Conservation (phyloP, 164 flowering plant species). For the Chloranthus sessilifolius region DNA sequence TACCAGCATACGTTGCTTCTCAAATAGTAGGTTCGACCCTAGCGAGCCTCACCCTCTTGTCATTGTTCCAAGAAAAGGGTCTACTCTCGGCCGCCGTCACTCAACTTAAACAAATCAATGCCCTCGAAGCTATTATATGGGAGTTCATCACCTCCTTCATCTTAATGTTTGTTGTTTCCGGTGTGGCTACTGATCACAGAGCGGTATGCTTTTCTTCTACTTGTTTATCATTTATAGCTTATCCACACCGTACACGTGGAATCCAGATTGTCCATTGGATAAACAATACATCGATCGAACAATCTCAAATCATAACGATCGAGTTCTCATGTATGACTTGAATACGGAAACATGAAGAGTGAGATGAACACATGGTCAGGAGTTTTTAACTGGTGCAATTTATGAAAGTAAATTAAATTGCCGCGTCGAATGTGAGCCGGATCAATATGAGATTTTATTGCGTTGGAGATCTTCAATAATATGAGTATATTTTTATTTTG, state of each 20-base stretch:
- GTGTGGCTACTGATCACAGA: conserved; percentile 31
- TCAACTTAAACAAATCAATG: conserved; percentile 11
- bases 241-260: not conserved
- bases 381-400: no score
- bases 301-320: not conserved
- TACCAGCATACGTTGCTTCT: conserved; percentile 34
- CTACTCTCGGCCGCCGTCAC: conserved; percentile 12
- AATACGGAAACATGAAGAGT: no score
- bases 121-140: conserved; percentile 25
- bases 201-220: conserved; percentile 20
- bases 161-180: conserved; percentile 27
- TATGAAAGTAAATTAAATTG: no score
- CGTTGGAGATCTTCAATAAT: no score
- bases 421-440: no score
- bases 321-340: no score
- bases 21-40: conserved; percentile 34
- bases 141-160: conserved; percentile 32
- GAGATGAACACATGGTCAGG: no score
- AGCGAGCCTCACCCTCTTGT: conserved; percentile 31
- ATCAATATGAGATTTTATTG: no score
- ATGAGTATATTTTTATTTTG: no score
- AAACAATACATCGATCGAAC: not conserved
- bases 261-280: not conserved
- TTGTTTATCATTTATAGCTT: not conserved
- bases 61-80: conserved; percentile 16